Conservation (phyloP, 2,329 filamentous ascomycete species). For the Pleurostoma richardsiae region DNA sequence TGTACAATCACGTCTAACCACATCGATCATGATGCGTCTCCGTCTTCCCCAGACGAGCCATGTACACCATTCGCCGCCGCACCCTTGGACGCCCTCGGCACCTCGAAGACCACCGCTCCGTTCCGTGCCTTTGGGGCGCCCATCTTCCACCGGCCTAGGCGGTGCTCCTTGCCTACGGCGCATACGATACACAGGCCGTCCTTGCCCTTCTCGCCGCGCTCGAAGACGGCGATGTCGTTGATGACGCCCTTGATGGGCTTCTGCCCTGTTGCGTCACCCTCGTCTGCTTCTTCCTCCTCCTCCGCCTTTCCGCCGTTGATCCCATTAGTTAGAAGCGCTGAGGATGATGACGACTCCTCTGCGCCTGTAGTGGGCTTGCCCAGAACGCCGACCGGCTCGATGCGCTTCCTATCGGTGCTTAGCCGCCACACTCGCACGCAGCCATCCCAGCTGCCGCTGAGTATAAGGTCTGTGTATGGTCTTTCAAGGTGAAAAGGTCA, state of each 20-base stretch:
- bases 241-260: slow-evolving; percentile 64
- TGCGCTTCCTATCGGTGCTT: slow-evolving; percentile 72
- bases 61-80: slow-evolving; percentile 7
- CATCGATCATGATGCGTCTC: slow-evolving; percentile 9
- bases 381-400: slow-evolving; percentile 68
- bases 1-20: no score
- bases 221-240: slow-evolving; percentile 84
- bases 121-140: slow-evolving; percentile 59
- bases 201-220: slow-evolving; percentile 71
- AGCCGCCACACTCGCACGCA: slow-evolving; percentile 81
- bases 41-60: slow-evolving; percentile 24
- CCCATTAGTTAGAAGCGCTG: neutral
- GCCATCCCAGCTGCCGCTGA: slow-evolving; percentile 94
- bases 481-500: slow-evolving; percentile 30
- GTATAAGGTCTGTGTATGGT: slow-evolving; percentile 83
- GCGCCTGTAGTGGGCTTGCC: slow-evolving; percentile 28
- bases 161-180: slow-evolving; percentile 82
- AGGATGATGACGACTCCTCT: neutral
- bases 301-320: neutral
- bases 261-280: slow-evolving; percentile 12
- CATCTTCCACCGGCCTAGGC: slow-evolving; percentile 77
- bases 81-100: slow-evolving; percentile 45
- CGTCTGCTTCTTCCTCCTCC: slow-evolving; percentile 12
- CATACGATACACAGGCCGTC: slow-evolving; percentile 78
- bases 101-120: slow-evolving; percentile 82